Evolutionary conservation across 192 early-diverging fungal species (phyloP).

Genomic region (Umbelopsis vinacea): DNA sequence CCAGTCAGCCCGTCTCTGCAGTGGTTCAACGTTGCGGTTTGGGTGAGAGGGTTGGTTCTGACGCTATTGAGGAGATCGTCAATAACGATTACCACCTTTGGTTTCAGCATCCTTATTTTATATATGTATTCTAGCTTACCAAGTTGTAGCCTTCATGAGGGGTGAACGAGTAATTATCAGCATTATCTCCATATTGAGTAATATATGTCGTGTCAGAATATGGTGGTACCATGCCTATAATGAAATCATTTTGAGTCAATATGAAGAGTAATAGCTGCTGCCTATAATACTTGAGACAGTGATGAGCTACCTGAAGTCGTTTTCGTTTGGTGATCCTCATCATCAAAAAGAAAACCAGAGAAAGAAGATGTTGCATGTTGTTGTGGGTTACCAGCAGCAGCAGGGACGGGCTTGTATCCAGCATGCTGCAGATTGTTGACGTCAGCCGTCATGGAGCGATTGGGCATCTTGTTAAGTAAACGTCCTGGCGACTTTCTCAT

Average conservation of each 20-base stretch:
- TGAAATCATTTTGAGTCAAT: not conserved
- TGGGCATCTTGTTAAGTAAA: slow-evolving; percentile 18
- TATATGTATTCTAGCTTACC: not conserved
- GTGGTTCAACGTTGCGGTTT: slow-evolving; percentile 47
- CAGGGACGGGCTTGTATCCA: slow-evolving; percentile 30
- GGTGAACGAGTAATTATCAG: slow-evolving; percentile 5
- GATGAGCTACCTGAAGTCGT: not conserved
- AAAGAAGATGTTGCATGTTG: slow-evolving; percentile 32
- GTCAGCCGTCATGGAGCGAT: slow-evolving; percentile 19
- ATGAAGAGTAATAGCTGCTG: not conserved
- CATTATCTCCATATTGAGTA: slow-evolving; percentile 25
- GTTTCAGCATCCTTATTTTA: no score
- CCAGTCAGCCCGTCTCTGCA: slow-evolving; percentile 42
- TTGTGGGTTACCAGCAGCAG: slow-evolving; percentile 26
- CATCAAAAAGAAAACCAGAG: slow-evolving; percentile 21
- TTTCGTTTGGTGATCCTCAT: slow-evolving; percentile 9
- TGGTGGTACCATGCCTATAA: slow-evolving; percentile 18
- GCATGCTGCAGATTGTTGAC: slow-evolving; percentile 38
- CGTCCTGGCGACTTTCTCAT: slow-evolving; percentile 28
- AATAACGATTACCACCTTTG: not conserved
- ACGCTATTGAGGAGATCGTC: not conserved
- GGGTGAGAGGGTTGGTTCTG: slow-evolving; percentile 51
- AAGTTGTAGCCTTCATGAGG: not conserved
- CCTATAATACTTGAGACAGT: not conserved
- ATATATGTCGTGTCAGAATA: slow-evolving; percentile 14